phyloP scores from a whole-genome alignment of 768 basidiomycete genomes.

The Terana coerulea region DNA sequence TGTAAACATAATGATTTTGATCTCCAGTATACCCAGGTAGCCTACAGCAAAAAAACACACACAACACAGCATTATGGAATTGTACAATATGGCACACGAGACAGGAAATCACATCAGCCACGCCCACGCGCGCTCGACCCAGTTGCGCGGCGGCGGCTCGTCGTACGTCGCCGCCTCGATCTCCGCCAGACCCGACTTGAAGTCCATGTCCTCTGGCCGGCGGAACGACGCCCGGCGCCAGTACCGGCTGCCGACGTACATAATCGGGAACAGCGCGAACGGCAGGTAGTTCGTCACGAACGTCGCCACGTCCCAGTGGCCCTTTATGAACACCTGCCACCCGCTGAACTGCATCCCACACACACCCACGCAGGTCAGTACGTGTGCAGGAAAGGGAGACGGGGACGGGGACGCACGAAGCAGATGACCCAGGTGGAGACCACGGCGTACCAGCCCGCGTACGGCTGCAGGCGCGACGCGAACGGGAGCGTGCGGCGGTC shows the following conservation, averaged over 20 bases:
- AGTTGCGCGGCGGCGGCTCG: slow-evolving; percentile 29
- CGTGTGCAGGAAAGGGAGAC: background rate
- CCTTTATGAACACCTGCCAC: slow-evolving; percentile 37
- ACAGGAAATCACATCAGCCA: slow-evolving; percentile 34
- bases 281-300: slow-evolving; percentile 43
- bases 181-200: slow-evolving; percentile 34
- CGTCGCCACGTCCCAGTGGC: slow-evolving; percentile 32
- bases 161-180: slow-evolving; percentile 33
- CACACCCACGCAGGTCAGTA: background rate
- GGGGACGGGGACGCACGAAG: slow-evolving; percentile 44
- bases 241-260: slow-evolving; percentile 34
- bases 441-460: slow-evolving; percentile 54
- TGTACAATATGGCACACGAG: no score
- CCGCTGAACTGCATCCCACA: slow-evolving; percentile 31
- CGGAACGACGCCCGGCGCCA: slow-evolving; percentile 14
- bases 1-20: no score
- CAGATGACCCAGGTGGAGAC: slow-evolving; percentile 43
- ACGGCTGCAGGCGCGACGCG: slow-evolving; percentile 63
- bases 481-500: slow-evolving; percentile 72
- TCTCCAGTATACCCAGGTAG: no score
- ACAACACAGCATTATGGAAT: no score
- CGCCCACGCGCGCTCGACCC: slow-evolving; percentile 30
- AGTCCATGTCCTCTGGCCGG: slow-evolving; percentile 39
- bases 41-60: no score
- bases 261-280: slow-evolving; percentile 40